These are phyloP conservation scores for Tephrocybe sp. DNA, from an alignment of 768 basidiomycete species.

Conservation along the genomic window DNA sequence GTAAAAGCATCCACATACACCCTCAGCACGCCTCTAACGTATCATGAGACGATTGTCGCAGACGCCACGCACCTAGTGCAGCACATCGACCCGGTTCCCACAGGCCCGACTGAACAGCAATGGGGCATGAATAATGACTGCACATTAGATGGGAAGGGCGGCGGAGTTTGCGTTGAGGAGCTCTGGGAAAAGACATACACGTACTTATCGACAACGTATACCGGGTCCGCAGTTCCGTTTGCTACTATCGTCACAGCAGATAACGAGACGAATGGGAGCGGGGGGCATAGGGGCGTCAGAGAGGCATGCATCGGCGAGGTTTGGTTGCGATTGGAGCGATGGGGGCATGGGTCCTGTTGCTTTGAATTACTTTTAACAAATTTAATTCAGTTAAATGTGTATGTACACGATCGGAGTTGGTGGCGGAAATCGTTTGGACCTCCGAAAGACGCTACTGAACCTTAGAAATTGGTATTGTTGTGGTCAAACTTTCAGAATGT, in stretches of 20 bases:
- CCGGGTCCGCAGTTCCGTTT: neutral
- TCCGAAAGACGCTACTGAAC: too few species aligned
- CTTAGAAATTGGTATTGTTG: too few species aligned
- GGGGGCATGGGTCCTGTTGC: constrained; percentile 2
- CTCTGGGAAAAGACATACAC: neutral
- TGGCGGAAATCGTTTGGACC: too few species aligned
- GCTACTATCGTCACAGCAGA: neutral
- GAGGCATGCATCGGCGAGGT: neutral
- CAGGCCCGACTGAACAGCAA: neutral
- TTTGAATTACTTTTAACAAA: neutral
- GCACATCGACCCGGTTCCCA: neutral
- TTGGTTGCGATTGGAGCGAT: neutral
- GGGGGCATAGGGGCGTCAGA: neutral
- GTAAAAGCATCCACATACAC: neutral
- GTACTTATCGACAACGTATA: neutral
- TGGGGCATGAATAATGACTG: neutral
- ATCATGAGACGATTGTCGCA: neutral
- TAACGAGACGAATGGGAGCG: neutral
- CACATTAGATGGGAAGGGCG: neutral
- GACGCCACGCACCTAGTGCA: neutral
- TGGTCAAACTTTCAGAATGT: too few species aligned
- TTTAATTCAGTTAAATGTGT: too few species aligned
- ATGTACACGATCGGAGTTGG: too few species aligned
- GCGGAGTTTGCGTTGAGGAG: neutral
- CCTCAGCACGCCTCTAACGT: neutral